These are phyloP conservation scores for Colletotrichum tropicicola DNA, from an alignment of 2,329 filamentous ascomycete genomes.

Conservation along the genomic window DNA sequence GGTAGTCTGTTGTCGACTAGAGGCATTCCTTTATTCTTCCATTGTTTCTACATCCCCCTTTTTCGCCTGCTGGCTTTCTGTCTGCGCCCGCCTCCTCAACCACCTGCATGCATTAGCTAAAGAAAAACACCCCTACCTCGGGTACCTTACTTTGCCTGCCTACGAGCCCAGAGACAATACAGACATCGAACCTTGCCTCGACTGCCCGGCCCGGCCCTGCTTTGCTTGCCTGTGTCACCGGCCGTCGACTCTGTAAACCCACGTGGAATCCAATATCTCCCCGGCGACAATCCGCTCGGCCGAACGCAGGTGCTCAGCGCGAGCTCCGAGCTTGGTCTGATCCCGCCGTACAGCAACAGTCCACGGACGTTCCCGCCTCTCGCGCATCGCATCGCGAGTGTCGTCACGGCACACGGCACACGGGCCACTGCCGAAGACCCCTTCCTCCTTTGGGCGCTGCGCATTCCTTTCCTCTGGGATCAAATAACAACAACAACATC, in stretches of 20 bases:
- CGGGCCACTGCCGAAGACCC: not conserved
- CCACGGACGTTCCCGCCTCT: conserved; percentile 5
- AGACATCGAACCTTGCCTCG: too few species aligned
- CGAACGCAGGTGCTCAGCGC: not conserved
- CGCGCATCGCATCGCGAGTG: not conserved
- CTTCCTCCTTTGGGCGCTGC: not conserved
- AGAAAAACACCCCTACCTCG: too few species aligned
- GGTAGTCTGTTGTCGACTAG: too few species aligned
- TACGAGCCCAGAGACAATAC: too few species aligned
- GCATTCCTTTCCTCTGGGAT: conserved; percentile 1
- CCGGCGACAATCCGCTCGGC: not conserved
- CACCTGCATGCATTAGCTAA: too few species aligned
- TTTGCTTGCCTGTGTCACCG: not conserved
- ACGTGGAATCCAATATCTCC: not conserved
- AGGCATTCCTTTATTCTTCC: too few species aligned
- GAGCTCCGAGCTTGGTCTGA: not conserved
- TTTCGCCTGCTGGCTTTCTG: too few species aligned
- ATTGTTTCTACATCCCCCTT: too few species aligned
- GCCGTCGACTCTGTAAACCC: not conserved
- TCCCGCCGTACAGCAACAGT: not conserved
- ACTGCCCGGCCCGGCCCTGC: too few species aligned
- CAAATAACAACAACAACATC: too few species aligned
- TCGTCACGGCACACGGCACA: not conserved
- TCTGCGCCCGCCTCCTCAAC: too few species aligned
- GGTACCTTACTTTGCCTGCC: too few species aligned